Evolutionary conservation across 2,329 filamentous ascomycete species (phyloP).

Genomic region (Ambrosiella cleistominuta): DNA sequence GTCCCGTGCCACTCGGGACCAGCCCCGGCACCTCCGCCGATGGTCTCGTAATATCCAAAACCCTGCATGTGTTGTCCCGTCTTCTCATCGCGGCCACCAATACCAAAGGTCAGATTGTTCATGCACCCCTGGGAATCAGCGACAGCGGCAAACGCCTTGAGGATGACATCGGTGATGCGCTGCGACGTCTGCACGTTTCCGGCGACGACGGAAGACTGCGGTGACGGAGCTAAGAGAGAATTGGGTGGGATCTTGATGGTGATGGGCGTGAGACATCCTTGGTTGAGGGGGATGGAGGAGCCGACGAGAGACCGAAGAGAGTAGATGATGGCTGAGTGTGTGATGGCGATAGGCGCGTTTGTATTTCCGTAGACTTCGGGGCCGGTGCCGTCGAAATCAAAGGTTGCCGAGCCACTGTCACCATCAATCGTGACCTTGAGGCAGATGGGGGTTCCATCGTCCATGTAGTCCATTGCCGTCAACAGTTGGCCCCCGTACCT

Average conservation of each 20-base stretch:
- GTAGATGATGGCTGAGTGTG: slow-evolving; percentile 76
- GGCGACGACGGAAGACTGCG: slow-evolving; percentile 63
- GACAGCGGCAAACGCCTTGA: slow-evolving; percentile 61
- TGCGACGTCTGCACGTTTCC: slow-evolving; percentile 48
- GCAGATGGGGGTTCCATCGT: slow-evolving; percentile 62
- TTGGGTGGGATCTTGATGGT: slow-evolving; percentile 55
- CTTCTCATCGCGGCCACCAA: slow-evolving; percentile 31
- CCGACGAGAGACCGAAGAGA: slow-evolving; percentile 63
- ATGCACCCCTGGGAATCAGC: slow-evolving; percentile 65
- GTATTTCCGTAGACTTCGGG: slow-evolving; percentile 66
- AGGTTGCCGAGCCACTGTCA: slow-evolving; percentile 57
- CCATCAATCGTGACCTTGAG: slow-evolving; percentile 59
- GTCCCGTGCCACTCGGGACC: slow-evolving; percentile 35
- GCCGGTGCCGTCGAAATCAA: slow-evolving; percentile 66
- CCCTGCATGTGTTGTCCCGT: slow-evolving; percentile 22
- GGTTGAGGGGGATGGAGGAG: slow-evolving; percentile 68
- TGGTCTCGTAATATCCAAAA: slow-evolving; percentile 44
- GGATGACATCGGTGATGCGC: slow-evolving; percentile 28
- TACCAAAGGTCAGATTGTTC: slow-evolving; percentile 73
- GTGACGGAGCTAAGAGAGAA: slow-evolving; percentile 58
- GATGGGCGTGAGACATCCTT: slow-evolving; percentile 63
- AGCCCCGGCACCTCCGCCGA: slow-evolving; percentile 47
- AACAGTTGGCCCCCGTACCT: slow-evolving; percentile 55
- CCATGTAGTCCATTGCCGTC: slow-evolving; percentile 63
- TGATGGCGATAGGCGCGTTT: slow-evolving; percentile 68